Percentiles rank a stretch among this genome's conserved stretches.
phyloP scores from a whole-genome alignment of 257 asterid genomes.

The Voacanga thouarsii region DNA sequence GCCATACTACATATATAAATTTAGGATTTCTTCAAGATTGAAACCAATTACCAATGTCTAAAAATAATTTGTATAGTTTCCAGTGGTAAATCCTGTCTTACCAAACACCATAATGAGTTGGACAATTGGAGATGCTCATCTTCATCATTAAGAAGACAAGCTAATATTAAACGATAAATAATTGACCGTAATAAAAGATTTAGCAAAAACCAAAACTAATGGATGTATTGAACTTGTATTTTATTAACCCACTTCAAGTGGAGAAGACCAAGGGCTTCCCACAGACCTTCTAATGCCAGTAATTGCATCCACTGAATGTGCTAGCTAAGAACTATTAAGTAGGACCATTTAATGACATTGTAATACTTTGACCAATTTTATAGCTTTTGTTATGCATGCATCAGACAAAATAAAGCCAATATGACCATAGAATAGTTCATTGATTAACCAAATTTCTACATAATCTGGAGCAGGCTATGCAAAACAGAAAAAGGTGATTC shows the following conservation, averaged over 20 bases:
- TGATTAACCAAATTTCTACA: conserved; percentile 22
- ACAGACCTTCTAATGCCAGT: background rate
- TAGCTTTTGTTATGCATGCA: background rate
- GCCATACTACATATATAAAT: background rate
- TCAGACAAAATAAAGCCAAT: conserved; percentile 16
- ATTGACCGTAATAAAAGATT: background rate
- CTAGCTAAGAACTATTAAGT: background rate
- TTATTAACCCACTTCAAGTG: background rate
- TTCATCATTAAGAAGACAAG: too few relatives aligned
- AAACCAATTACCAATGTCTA: background rate
- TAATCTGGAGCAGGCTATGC: conserved; percentile 15
- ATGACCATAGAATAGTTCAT: conserved; percentile 17
- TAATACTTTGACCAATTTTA: background rate
- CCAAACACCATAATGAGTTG: background rate
- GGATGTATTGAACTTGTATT: background rate
- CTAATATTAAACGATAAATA: background rate
- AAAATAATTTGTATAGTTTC: background rate
- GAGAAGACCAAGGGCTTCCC: background rate
- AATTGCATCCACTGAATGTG: conserved; percentile 9
- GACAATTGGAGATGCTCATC: background rate
- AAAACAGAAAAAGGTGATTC: conserved; percentile 20
- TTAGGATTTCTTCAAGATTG: background rate
- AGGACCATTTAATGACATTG: conserved; percentile 13
- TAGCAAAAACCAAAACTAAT: background rate
- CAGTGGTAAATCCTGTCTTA: background rate